Percentiles rank a stretch among this genome's conserved stretches.
Conservation (phyloP, 495 filamentous ascomycete genomes). For the Tuber magnatum region DNA sequence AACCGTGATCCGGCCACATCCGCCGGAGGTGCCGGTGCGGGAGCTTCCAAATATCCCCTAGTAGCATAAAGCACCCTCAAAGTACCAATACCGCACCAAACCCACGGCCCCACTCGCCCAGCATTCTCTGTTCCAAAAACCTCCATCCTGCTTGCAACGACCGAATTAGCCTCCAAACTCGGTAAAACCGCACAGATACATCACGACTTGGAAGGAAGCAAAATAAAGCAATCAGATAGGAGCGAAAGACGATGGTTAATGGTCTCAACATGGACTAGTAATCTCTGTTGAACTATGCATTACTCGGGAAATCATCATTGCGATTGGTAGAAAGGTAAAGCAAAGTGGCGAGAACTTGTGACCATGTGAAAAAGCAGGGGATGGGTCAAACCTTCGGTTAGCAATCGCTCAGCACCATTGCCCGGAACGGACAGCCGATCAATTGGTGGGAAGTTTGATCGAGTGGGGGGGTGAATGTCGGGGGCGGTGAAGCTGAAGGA, state of each 20-base stretch:
- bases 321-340: not conserved
- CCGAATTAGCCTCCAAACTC: conserved; percentile 11
- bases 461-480: not conserved
- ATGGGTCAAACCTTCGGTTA: not conserved
- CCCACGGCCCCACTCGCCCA: not conserved
- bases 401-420: not conserved
- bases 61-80: not conserved
- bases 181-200: not conserved
- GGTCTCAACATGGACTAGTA: conserved; percentile 41
- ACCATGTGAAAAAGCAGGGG: not conserved
- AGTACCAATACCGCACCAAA: conserved; percentile 5
- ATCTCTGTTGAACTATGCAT: conserved; percentile 42
- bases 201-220: not conserved
- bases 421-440: not conserved
- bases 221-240: conserved; percentile 34
- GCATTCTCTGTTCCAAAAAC: not conserved
- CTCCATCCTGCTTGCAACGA: not conserved
- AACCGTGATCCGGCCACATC: not conserved
- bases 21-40: not conserved
- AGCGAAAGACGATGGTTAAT: conserved; percentile 41
- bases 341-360: not conserved
- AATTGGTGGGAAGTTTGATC: not conserved
- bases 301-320: conserved; percentile 15
- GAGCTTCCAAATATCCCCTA: not conserved
- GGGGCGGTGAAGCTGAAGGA: not conserved